phyloP scores from a whole-genome alignment of 2,329 filamentous ascomycete genomes.

The Emericellopsis atlantica region DNA sequence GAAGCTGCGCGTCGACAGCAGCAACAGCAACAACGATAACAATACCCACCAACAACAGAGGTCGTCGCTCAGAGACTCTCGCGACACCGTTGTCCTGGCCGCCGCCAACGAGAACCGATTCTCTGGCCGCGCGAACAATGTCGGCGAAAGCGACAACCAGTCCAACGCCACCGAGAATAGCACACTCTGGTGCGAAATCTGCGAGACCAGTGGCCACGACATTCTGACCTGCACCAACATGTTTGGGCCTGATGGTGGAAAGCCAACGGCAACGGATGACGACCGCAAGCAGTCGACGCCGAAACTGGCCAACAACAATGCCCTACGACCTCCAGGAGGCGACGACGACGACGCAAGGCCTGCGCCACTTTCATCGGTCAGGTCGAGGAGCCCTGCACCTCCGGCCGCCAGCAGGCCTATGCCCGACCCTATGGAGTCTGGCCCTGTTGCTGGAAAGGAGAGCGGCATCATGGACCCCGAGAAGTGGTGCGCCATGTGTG shows the following conservation, averaged over 20 bases:
- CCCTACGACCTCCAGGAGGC: constrained; percentile 3
- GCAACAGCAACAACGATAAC: constrained; percentile 5
- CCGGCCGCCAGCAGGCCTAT: constrained; percentile 32
- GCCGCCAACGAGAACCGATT: constrained; percentile 34
- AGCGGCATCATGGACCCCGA: constrained; percentile 66
- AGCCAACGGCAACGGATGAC: constrained; percentile 13
- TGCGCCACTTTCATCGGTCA: constrained; percentile 41
- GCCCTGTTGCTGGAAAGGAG: constrained; percentile 65
- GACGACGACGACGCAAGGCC: constrained; percentile 32
- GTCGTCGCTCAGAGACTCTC: constrained; percentile 52
- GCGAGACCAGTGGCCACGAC: constrained; percentile 82
- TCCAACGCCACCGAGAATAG: constrained; percentile 62
- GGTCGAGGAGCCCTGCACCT: constrained; percentile 26
- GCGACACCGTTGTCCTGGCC: constrained; percentile 49
- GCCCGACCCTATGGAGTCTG: constrained; percentile 51
- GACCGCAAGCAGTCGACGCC: constrained; percentile 1
- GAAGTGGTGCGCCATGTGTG: constrained; percentile 96
- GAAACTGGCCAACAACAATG: constrained; percentile 1
- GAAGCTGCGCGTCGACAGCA: constrained; percentile 36
- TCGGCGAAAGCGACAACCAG: constrained; percentile 52
- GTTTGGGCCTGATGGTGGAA: constrained; percentile 42
- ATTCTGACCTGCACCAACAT: constrained; percentile 91
- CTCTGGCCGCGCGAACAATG: constrained; percentile 27
- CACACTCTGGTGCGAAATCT: constrained; percentile 86
- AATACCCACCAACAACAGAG: constrained; percentile 18